Evolutionary conservation across 169 alveolate species (phyloP), one percentile per base, ranked within the genome.

Genomic region (Cyclospora cayetanensis): DNA sequence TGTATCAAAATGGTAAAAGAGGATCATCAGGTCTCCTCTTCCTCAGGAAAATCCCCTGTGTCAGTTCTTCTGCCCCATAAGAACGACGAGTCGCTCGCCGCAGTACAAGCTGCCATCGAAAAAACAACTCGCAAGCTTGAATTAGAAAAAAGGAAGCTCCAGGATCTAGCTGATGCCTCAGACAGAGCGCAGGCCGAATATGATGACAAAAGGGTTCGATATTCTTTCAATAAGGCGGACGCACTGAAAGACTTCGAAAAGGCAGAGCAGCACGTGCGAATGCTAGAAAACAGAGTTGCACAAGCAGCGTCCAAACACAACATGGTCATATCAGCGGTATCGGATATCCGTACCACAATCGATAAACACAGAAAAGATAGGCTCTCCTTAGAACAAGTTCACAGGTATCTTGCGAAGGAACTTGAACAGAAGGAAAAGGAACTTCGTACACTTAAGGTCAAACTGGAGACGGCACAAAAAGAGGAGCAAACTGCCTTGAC

Each of bases 321-420:
- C 60, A 22, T 43, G 9, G 90, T 63, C 42, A 52, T 46, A 11
- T 31, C 63, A 25, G 90, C 52, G 41, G 55, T 82, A 2, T 34
- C 63, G 1, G 63, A 52, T 15, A 41, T 82, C n/a, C 63, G 63
- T 12, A 55, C 76, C 2, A 34, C 63, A 15, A 82, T 82, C 39
- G 90, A 82, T 31, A 82, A 82, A 55, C 90, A 82, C 34, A 29
- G 90, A 4, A 82, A 55, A n/a, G 90, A 82, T 27, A 50, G 90
- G 55, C 35, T 82, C 29, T 52, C 90, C 4, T 31, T 82, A 50
- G 79, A 82, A 0, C 63, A 82, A 35, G 90, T 82, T 11, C 31
- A 53, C 35, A 35, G 79, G 35, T 60, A 82, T 12, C 76, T 82
- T 22, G 5, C 76, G 0, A 35, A 39, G 15, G 90, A 82, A 25